Evolutionary conservation across 192 early-diverging fungal species (phyloP).

Genomic region (Geranomyces michiganensis): DNA sequence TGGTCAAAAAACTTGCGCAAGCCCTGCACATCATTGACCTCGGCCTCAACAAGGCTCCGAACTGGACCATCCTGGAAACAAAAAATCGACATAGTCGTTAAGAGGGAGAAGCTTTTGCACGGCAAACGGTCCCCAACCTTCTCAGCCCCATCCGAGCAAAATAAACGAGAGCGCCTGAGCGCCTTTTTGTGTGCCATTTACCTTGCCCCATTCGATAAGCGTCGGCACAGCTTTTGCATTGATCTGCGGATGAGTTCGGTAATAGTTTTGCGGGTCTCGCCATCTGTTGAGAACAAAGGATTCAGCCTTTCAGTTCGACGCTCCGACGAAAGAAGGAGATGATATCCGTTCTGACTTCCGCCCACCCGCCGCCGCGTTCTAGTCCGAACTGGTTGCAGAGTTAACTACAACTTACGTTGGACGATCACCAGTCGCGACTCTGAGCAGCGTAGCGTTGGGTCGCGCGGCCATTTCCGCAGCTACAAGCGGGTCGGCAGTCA

Average conservation of each 20-base stretch:
- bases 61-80: constrained; percentile 4
- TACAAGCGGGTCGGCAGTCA: constrained; percentile 51
- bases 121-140: too few species aligned
- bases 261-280: constrained; percentile 40
- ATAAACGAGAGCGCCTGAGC: too few species aligned
- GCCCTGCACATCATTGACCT: background rate
- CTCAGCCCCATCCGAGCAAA: too few species aligned
- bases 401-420: constrained; percentile 15
- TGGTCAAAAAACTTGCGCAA: constrained; percentile 5
- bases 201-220: constrained; percentile 21
- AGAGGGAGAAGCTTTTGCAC: too few species aligned
- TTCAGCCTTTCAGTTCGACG: background rate
- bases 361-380: too few species aligned
- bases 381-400: too few species aligned
- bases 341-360: too few species aligned
- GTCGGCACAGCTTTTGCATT: constrained; percentile 47
- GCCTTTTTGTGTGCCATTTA: background rate
- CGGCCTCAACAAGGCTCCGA: constrained; percentile 4
- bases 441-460: constrained; percentile 41
- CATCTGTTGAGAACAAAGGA: background rate
- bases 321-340: too few species aligned
- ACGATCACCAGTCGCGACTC: constrained; percentile 28
- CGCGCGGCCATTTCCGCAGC: constrained; percentile 34
- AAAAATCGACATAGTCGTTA: too few species aligned
- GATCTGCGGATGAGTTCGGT: constrained; percentile 33